A percentile compares a stretch with the other conserved stretches of the same genome.
Conservation (phyloP, 2,329 filamentous ascomycete species). For the Fusarium agapanthi region DNA sequence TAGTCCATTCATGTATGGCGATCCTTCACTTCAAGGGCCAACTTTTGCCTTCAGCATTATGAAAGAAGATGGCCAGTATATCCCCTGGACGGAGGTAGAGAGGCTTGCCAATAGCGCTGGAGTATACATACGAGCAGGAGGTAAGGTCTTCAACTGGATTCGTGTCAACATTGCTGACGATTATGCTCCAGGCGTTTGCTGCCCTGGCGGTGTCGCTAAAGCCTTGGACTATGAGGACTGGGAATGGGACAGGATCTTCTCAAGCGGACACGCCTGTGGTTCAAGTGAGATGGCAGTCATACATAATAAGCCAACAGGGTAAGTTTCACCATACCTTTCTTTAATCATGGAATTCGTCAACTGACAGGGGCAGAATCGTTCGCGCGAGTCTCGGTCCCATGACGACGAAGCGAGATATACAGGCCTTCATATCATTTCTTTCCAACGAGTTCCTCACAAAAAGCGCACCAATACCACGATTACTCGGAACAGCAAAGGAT, state of each 20-base stretch:
- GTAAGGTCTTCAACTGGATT: conserved; percentile 37
- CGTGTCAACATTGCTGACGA: background rate
- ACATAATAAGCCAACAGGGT: conserved; percentile 63
- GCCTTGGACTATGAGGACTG: conserved; percentile 60
- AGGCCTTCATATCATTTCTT: conserved; percentile 58
- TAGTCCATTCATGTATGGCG: conserved; percentile 54
- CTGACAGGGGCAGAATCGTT: conserved; percentile 57
- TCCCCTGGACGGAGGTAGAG: conserved; percentile 69
- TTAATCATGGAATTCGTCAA: background rate
- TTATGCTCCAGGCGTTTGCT: conserved; percentile 54
- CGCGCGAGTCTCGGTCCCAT: conserved; percentile 69
- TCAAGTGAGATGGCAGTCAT: conserved; percentile 62
- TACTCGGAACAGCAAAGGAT: conserved; percentile 21
- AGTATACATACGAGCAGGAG: conserved; percentile 68
- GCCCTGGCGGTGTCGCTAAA: conserved; percentile 57
- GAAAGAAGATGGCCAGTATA: conserved; percentile 58
- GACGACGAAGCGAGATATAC: conserved; percentile 65
- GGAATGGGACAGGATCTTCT: conserved; percentile 64
- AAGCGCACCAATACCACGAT: background rate
- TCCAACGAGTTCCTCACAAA: conserved; percentile 33
- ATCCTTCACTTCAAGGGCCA: conserved; percentile 64
- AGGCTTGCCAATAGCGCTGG: conserved; percentile 60
- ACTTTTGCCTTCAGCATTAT: conserved; percentile 72
- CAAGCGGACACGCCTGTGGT: conserved; percentile 66
- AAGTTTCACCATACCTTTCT: conserved; percentile 19